Conservation (phyloP, 2,329 filamentous ascomycete genomes). For the Talaromyces sp. region DNA sequence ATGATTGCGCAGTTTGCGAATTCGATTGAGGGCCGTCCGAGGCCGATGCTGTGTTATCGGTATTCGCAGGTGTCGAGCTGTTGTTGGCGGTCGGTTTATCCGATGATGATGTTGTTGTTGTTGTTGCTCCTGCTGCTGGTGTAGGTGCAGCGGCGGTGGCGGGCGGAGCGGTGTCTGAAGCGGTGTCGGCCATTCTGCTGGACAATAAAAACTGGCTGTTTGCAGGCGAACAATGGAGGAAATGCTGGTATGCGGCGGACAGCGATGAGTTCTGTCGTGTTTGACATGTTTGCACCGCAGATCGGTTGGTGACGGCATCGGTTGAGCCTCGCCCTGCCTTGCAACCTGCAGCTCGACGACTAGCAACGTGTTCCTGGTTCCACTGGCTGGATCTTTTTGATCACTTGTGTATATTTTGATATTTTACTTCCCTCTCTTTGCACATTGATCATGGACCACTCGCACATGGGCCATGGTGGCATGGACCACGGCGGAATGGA, state of each 20-base stretch:
- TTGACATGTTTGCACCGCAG: background rate
- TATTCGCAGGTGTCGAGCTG: background rate
- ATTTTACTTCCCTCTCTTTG: background rate
- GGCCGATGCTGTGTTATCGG: slow-evolving; percentile 6
- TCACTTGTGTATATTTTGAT: background rate
- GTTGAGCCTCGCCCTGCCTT: background rate
- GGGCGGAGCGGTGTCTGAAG: slow-evolving; percentile 19
- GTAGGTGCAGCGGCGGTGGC: slow-evolving; percentile 15
- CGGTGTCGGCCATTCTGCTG: slow-evolving; percentile 37
- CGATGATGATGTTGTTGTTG: slow-evolving; percentile 3
- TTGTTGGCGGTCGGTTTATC: slow-evolving; percentile 9
- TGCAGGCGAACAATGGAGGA: background rate
- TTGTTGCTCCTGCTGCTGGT: background rate
- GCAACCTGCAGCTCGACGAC: background rate
- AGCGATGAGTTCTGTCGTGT: background rate
- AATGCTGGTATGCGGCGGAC: background rate
- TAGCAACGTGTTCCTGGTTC: background rate
- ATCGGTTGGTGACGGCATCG: background rate
- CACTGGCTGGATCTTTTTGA: background rate
- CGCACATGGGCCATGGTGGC: slow-evolving; percentile 40
- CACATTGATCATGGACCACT: slow-evolving; percentile 26
- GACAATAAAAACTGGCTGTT: background rate
- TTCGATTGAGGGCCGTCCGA: background rate
- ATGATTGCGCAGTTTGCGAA: background rate
- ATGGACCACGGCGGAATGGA: slow-evolving; percentile 49